Conservation (phyloP, 345 rosid species). For the Isatis tinctoria region DNA sequence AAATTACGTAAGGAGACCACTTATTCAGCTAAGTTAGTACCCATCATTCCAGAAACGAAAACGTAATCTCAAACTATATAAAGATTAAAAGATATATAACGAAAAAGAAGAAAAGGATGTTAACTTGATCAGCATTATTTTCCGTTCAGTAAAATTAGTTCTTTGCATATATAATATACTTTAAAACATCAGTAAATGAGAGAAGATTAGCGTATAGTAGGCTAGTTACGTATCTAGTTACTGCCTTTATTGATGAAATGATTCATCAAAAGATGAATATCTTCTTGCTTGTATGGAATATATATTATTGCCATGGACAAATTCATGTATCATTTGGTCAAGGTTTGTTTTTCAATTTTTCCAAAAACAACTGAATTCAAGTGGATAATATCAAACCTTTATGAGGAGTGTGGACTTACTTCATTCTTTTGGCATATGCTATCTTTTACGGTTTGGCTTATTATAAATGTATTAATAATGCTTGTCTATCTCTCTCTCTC, state of each 20-base stretch:
- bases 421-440: conserved; percentile 32
- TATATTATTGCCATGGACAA: neutral
- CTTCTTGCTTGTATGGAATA: neutral
- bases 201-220: too few species aligned
- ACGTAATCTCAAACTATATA: neutral
- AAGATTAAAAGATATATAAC: neutral
- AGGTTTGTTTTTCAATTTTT: neutral
- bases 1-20: conserved; percentile 33
- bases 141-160: neutral
- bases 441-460: conserved; percentile 24
- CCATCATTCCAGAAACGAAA: conserved; percentile 41
- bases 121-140: neutral
- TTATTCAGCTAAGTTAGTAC: conserved; percentile 20
- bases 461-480: neutral
- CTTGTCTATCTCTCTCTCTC: neutral
- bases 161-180: neutral
- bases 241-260: neutral
- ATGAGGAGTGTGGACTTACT: conserved; percentile 22
- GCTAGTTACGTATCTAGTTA: neutral
- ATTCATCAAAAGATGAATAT: neutral
- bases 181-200: neutral
- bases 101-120: neutral
- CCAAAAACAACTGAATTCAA: neutral
- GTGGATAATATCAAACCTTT: conserved; percentile 41
- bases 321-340: neutral